Evolutionary conservation across 768 basidiomycete species (phyloP).

Genomic region (Lentinula guzmanii): DNA sequence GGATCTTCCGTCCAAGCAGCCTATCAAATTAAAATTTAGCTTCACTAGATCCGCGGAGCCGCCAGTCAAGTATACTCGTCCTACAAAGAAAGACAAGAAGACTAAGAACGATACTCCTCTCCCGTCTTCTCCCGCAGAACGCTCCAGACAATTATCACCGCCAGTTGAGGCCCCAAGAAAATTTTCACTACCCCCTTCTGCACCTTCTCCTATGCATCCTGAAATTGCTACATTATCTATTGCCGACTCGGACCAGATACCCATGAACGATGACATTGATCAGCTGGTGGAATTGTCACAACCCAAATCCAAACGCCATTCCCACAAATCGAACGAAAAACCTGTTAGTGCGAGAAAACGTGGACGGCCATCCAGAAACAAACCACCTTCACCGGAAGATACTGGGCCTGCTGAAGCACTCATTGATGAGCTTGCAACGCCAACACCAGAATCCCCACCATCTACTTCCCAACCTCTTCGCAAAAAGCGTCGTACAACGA

Average conservation of each 20-base stretch:
- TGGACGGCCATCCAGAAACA: not conserved
- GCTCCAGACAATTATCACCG: not conserved
- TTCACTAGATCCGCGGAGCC: not conserved
- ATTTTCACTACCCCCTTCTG: constrained; percentile 2
- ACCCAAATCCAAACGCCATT: not conserved
- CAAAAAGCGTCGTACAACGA: not conserved
- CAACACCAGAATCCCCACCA: not conserved
- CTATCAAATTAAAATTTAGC: not conserved
- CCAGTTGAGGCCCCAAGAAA: not conserved
- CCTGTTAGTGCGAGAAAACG: not conserved
- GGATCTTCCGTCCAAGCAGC: not conserved
- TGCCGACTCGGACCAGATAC: constrained; percentile 8
- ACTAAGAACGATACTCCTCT: not conserved
- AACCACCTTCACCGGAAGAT: not conserved
- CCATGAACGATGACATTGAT: not conserved
- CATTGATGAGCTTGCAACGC: constrained; percentile 3
- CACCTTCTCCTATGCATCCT: constrained; percentile 20
- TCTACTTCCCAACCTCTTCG: not conserved
- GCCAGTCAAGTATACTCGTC: not conserved
- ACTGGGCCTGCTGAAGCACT: not conserved
- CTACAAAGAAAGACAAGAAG: not conserved
- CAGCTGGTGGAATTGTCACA: not conserved
- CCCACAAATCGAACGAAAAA: not conserved
- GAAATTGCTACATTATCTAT: constrained; percentile 18
- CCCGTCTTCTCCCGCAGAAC: not conserved